phyloP scores from a whole-genome alignment of 2,329 filamentous ascomycete species.

The Talaromyces funiculosus region DNA sequence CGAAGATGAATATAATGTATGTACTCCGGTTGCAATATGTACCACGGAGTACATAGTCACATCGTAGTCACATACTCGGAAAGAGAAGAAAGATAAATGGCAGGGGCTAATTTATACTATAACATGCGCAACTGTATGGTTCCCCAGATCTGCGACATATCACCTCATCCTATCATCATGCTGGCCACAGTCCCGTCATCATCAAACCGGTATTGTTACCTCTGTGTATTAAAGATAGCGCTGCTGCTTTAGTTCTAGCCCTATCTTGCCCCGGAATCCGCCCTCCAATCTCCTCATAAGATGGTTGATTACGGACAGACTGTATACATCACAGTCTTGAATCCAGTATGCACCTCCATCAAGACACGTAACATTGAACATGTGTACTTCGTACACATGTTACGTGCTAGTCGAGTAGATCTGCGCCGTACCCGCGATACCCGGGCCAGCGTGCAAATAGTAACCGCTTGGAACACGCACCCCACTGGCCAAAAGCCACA shows the following conservation, averaged over 20 bases:
- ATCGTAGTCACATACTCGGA: neutral
- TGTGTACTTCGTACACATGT: neutral
- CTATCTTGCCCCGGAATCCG: neutral
- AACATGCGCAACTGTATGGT: neutral
- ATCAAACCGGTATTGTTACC: neutral
- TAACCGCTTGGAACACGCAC: slow-evolving; percentile 2
- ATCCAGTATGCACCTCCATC: no score
- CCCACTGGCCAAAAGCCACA: slow-evolving; percentile 4
- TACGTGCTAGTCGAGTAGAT: neutral
- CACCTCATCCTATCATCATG: slow-evolving; percentile 16
- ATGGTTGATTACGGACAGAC: no score
- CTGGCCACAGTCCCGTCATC: slow-evolving; percentile 6
- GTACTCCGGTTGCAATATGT: neutral
- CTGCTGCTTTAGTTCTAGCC: neutral
- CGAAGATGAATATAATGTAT: neutral
- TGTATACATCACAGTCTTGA: no score
- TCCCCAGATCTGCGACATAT: slow-evolving; percentile 13
- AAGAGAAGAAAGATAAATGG: neutral
- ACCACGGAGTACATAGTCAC: neutral
- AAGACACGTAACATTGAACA: no score
- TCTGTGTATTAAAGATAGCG: neutral
- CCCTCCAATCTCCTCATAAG: no score
- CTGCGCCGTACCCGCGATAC: slow-evolving; percentile 14
- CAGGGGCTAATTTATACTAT: neutral
- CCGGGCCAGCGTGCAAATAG: slow-evolving; percentile 4